Evolutionary conservation across 108 stramenopile genomes (phyloP).

Genomic region (Cylindrotheca closterium): DNA sequence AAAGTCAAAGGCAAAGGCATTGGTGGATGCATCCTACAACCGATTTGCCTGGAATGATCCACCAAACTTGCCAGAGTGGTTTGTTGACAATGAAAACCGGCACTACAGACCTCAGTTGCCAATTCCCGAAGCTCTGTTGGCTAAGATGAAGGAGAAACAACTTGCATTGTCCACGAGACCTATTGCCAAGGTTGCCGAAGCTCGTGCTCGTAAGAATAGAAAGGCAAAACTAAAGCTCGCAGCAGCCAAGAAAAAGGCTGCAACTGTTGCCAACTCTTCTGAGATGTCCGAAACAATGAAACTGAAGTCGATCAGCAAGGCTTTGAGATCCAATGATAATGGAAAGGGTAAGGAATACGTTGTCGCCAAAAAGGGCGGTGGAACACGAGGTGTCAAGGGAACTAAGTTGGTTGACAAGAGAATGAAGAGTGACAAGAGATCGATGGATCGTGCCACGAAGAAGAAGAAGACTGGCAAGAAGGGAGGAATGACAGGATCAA

Average conservation of each 20-base stretch:
- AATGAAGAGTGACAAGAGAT: conserved; percentile 91
- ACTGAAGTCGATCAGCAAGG: conserved; percentile 95
- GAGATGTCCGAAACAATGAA: conserved; percentile 97
- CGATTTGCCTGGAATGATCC: conserved; percentile 99
- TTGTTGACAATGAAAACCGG: conserved; percentile 94
- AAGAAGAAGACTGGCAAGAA: conserved; percentile 81
- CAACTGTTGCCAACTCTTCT: conserved; percentile 82
- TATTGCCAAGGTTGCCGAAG: conserved; percentile 99
- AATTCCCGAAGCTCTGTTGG: conserved; percentile 89
- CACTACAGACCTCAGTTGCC: conserved; percentile 98
- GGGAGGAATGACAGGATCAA: conserved; percentile 77
- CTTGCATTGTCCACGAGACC: conserved; percentile 86
- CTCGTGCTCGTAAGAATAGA: conserved; percentile 92
- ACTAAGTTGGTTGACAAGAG: conserved; percentile 94
- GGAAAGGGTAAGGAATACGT: conserved; percentile 88
- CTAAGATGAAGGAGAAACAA: conserved; percentile 94
- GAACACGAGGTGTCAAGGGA: conserved; percentile 79
- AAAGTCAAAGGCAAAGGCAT: conserved; percentile 89
- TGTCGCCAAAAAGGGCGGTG: conserved; percentile 77
- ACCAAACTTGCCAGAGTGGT: conserved; percentile 95
- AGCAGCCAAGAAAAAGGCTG: conserved; percentile 95
- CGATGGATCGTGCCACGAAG: conserved; percentile 74
- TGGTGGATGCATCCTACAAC: conserved; percentile 99
- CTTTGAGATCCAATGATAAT: conserved; percentile 80
- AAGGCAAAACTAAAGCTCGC: conserved; percentile 80